Percentiles rank a stretch among this genome's conserved stretches.
phyloP scores from a whole-genome alignment of 306 rosid species.

The Acmispon strigosus region DNA sequence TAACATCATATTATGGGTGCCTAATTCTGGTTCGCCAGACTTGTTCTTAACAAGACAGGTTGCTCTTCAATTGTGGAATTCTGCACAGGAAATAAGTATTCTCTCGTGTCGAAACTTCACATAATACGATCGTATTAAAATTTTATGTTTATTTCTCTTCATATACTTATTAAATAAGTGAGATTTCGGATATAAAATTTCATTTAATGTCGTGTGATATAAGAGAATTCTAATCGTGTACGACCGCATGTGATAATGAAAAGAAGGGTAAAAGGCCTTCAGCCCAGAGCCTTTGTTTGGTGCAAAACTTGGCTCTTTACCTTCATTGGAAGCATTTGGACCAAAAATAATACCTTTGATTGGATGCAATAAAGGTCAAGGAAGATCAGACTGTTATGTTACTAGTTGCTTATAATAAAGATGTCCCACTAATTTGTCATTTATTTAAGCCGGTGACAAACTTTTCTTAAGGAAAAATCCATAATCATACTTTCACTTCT shows the following conservation, averaged over 20 bases:
- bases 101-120: no score
- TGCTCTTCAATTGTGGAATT: slow-evolving; percentile 4
- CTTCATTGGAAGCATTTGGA: neutral
- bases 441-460: neutral
- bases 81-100: neutral
- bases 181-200: no score
- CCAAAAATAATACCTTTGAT: neutral
- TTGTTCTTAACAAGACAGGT: neutral
- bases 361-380: slow-evolving; percentile 13
- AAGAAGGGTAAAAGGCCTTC: neutral
- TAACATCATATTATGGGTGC: slow-evolving; percentile 20
- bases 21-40: slow-evolving; percentile 14
- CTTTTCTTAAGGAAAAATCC: neutral
- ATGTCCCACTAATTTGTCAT: neutral
- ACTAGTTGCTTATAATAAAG: neutral
- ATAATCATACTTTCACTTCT: neutral
- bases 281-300: neutral
- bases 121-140: no score
- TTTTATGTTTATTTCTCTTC: no score
- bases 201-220: no score
- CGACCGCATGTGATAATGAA: neutral
- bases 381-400: slow-evolving; percentile 4
- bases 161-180: no score
- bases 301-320: slow-evolving; percentile 10
- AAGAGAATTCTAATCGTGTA: no score